Evolutionary conservation across 1,284 basidiomycete species (phyloP).

Genomic region (Agroathelia rolfsii): DNA sequence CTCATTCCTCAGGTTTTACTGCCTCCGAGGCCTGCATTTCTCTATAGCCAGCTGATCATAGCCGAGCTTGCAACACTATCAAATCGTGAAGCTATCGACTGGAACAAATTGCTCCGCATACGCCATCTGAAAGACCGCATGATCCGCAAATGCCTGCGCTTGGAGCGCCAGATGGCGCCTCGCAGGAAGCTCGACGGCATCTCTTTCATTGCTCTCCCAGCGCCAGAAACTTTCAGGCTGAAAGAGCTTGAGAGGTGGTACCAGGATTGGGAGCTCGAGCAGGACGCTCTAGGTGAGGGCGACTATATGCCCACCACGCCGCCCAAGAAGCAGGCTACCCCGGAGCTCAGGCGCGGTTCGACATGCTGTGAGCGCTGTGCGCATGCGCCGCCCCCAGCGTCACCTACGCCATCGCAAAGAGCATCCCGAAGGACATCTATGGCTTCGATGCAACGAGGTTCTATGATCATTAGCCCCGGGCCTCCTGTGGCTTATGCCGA

Average conservation of each 20-base stretch:
- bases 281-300: constrained; percentile 10
- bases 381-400: constrained; percentile 22
- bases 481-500: too few relatives aligned
- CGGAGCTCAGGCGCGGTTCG: constrained; percentile 18
- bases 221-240: constrained; percentile 59
- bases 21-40: constrained; percentile 58
- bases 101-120: constrained; percentile 59
- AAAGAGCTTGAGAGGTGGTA: constrained; percentile 75
- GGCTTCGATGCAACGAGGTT: constrained; percentile 15
- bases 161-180: constrained; percentile 33
- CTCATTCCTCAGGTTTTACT: constrained; percentile 41
- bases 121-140: constrained; percentile 70
- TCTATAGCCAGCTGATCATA: constrained; percentile 55
- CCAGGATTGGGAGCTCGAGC: constrained; percentile 25
- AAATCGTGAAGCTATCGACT: constrained; percentile 42
- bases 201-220: constrained; percentile 58
- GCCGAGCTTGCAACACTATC: constrained; percentile 49
- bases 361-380: constrained; percentile 26
- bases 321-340: constrained; percentile 14
- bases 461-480: too few relatives aligned
- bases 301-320: too few relatives aligned
- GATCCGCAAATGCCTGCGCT: constrained; percentile 63
- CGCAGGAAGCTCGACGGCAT: too few relatives aligned
- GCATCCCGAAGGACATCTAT: constrained; percentile 18
- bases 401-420: too few relatives aligned